Evolutionary conservation across 2,329 filamentous ascomycete genomes (phyloP).

Genomic region (Xylaria sp.): DNA sequence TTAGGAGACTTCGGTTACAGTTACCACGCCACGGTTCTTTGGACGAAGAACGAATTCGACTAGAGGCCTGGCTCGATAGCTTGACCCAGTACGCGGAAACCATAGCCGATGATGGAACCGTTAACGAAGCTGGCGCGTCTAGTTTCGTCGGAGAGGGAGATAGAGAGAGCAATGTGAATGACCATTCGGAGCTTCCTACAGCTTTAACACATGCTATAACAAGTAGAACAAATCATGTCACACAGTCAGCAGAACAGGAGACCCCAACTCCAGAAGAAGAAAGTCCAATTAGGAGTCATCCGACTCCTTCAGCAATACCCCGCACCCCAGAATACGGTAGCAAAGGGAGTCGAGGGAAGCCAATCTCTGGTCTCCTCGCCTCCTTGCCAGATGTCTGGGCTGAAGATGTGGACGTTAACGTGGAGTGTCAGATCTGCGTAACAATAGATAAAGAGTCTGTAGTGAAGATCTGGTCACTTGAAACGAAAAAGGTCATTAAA

Average conservation of each 20-base stretch:
- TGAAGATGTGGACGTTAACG: background rate
- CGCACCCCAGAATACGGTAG: too few relatives aligned
- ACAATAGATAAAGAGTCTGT: background rate
- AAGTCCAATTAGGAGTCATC: background rate
- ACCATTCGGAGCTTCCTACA: background rate
- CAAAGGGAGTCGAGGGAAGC: background rate
- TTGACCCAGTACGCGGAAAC: slow-evolving; percentile 1
- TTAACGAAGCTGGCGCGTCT: background rate
- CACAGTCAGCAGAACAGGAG: background rate
- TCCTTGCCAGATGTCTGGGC: background rate
- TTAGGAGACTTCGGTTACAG: slow-evolving; percentile 2
- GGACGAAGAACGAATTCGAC: background rate
- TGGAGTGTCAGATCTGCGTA: slow-evolving; percentile 2
- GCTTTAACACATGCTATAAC: background rate
- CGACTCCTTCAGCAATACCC: background rate
- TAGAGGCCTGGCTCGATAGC: slow-evolving; percentile 1
- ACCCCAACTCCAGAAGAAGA: background rate
- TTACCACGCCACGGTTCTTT: background rate
- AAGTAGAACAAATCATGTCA: background rate
- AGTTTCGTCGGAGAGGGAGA: background rate
- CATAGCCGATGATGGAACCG: background rate
- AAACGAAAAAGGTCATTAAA: background rate
- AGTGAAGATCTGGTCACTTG: background rate
- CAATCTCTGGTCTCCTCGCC: background rate
- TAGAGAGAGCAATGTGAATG: background rate